Conservation (phyloP, 768 basidiomycete species). For the Dentipellis sp. region DNA sequence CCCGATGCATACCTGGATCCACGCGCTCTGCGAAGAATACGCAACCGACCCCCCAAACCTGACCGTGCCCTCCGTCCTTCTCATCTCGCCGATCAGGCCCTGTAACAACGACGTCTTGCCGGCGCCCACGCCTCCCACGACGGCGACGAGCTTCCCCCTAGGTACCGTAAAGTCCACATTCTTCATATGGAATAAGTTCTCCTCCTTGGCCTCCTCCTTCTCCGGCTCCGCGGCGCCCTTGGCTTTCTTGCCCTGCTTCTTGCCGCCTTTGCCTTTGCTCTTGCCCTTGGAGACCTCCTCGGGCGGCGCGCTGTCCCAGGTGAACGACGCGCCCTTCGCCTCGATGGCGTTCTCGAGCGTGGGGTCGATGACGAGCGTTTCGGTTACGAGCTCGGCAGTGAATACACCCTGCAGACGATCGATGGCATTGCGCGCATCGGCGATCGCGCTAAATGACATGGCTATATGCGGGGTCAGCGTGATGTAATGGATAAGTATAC, state of each 20-base stretch:
- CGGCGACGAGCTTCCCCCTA: slow-evolving; percentile 69
- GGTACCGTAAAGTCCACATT: slow-evolving; percentile 63
- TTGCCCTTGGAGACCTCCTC: slow-evolving; percentile 24
- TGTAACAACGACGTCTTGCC: slow-evolving; percentile 67
- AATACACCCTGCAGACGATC: slow-evolving; percentile 73
- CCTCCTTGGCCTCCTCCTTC: slow-evolving; percentile 23
- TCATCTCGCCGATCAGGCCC: slow-evolving; percentile 79
- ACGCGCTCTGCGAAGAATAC: slow-evolving; percentile 82
- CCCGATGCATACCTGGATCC: slow-evolving; percentile 59
- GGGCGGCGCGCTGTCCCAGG: slow-evolving; percentile 76
- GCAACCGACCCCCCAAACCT: slow-evolving; percentile 69
- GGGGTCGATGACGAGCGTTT: slow-evolving; percentile 45
- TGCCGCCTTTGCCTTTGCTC: slow-evolving; percentile 11
- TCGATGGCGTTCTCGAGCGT: slow-evolving; percentile 54
- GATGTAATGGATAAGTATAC: slow-evolving; percentile 3
- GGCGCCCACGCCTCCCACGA: slow-evolving; percentile 71
- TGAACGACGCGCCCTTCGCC: slow-evolving; percentile 64
- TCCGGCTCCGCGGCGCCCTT: slow-evolving; percentile 8
- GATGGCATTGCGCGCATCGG: slow-evolving; percentile 79
- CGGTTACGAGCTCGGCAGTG: slow-evolving; percentile 67
- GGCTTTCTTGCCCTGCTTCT: slow-evolving; percentile 4
- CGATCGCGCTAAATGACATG: slow-evolving; percentile 63
- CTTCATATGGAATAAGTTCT: slow-evolving; percentile 50
- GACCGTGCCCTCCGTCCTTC: slow-evolving; percentile 53
- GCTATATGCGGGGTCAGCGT: slow-evolving; percentile 29